Percentiles rank a stretch among this genome's conserved stretches.
Conservation (phyloP, 192 early-diverging fungal species). For the Podila minutissima region DNA sequence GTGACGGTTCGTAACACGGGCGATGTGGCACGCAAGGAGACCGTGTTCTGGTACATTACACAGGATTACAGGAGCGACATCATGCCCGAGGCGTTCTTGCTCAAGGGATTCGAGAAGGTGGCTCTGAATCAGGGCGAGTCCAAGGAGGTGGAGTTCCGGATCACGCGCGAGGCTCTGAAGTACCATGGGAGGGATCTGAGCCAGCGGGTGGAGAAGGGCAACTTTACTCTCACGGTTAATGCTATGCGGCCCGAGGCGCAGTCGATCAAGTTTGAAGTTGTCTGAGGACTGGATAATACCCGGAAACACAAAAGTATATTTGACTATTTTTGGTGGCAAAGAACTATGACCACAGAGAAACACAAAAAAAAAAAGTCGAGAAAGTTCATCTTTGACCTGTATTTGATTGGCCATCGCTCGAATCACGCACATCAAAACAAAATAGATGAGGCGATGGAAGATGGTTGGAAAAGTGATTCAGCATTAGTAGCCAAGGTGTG, state of each 20-base stretch:
- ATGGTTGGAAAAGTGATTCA: too few species aligned
- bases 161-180: slow-evolving; percentile 44
- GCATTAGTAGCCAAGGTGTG: too few species aligned
- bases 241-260: slow-evolving; percentile 39
- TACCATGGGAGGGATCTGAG: slow-evolving; percentile 25
- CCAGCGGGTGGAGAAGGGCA: slow-evolving; percentile 21
- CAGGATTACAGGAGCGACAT: slow-evolving; percentile 62
- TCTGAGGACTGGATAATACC: not conserved
- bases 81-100: slow-evolving; percentile 61
- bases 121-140: slow-evolving; percentile 52
- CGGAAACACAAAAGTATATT: too few species aligned
- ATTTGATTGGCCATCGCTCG: too few species aligned
- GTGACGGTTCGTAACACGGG: slow-evolving; percentile 59
- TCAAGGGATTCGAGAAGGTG: slow-evolving; percentile 66
- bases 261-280: slow-evolving; percentile 35
- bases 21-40: slow-evolving; percentile 58
- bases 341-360: too few species aligned
- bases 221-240: slow-evolving; percentile 51
- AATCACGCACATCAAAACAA: too few species aligned
- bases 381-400: too few species aligned
- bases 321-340: too few species aligned
- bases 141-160: slow-evolving; percentile 50
- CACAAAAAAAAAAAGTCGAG: too few species aligned
- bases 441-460: too few species aligned
- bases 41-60: slow-evolving; percentile 64